phyloP scores from a whole-genome alignment of 2,329 filamentous ascomycete genomes.

The Fusarium brevicatenulatum region DNA sequence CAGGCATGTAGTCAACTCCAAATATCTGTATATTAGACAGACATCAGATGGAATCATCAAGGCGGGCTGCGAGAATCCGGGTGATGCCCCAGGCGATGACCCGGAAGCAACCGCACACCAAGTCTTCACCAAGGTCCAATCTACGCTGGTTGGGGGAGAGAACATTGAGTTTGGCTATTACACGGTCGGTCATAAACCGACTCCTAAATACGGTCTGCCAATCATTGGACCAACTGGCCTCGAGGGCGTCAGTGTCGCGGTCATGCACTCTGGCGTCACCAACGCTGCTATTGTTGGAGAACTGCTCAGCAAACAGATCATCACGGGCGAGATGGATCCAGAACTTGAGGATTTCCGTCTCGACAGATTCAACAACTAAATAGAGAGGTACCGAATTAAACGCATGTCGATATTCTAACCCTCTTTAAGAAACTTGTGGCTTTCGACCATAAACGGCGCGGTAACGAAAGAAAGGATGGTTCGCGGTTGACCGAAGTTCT shows the following conservation, averaged over 20 bases:
- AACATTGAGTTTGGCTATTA: slow-evolving; percentile 11
- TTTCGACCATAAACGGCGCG: not conserved
- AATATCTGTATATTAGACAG: slow-evolving; percentile 22
- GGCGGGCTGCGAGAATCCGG: slow-evolving; percentile 22
- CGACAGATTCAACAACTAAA: not conserved
- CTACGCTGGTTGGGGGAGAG: not conserved
- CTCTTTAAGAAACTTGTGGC: not conserved
- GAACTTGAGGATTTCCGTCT: not conserved
- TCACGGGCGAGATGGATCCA: not conserved
- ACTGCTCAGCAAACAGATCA: slow-evolving; percentile 17
- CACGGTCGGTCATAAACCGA: slow-evolving; percentile 23
- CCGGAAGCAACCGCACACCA: slow-evolving; percentile 12
- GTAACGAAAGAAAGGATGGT: slow-evolving; percentile 9
- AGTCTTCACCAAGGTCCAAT: slow-evolving; percentile 6
- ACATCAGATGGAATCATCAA: slow-evolving; percentile 18
- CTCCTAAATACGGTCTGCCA: slow-evolving; percentile 16
- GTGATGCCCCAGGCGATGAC: slow-evolving; percentile 22
- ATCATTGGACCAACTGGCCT: slow-evolving; percentile 26
- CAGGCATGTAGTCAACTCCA: slow-evolving; percentile 13
- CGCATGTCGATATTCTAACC: fast-evolving
- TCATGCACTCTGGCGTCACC: slow-evolving; percentile 33
- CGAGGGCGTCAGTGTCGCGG: slow-evolving; percentile 17
- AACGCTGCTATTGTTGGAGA: slow-evolving; percentile 30
- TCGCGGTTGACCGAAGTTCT: not conserved
- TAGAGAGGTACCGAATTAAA: fast-evolving